Base-by-base conservation (phyloP, 495 filamentous ascomycete genomes). In the Xylaria castorea region DNA sequence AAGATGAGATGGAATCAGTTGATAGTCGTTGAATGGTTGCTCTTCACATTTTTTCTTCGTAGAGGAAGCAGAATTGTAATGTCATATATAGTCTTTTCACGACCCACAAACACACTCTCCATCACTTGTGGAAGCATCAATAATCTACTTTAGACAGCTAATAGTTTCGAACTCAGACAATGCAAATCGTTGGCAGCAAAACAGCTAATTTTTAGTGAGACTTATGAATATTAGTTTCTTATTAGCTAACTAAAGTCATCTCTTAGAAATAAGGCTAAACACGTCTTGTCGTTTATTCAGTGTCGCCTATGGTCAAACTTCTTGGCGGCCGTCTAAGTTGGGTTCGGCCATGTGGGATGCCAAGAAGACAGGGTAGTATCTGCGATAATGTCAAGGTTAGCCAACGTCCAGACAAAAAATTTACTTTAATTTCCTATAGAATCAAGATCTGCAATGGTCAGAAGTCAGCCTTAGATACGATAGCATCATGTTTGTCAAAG, bases 311-410 rank as follows among this genome's bases (percentile, higher is more conserved):
- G 38, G 14, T 64, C 38, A 44, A 25, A 30, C 5, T 25, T 63
- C 61, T 64, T 64, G 38, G 61, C 61, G 22, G 58, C 58, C 12
- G 5, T 64, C 22, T 22, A 64, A 25, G 22, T 64, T 42, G 1
- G 38, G 22, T 44, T 25, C 61, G 38, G 61, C 11, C 38, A 44
- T 64, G 61, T 64, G 61, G 61, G 61, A 64, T 44, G 61, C 61
- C 61, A 64, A 64, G 61, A 42, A 44, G 34, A 44, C 11, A 63
- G 36, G 4, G 38, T 44, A 64, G 61, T n/a, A 42, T 40, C 16
- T 14, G 1, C 32, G 20, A 61, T 61, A 61, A 11, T 7, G 32
- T 22, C 34, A 11, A 22, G 8, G 30, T 61, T 12, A 38, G 34
- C 12, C 32, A 40, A 38, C 58, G 12, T 38, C 9, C n/a, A 36